phyloP scores from a whole-genome alignment of 345 rosid species.

The Eucalyptus pauciflora region DNA sequence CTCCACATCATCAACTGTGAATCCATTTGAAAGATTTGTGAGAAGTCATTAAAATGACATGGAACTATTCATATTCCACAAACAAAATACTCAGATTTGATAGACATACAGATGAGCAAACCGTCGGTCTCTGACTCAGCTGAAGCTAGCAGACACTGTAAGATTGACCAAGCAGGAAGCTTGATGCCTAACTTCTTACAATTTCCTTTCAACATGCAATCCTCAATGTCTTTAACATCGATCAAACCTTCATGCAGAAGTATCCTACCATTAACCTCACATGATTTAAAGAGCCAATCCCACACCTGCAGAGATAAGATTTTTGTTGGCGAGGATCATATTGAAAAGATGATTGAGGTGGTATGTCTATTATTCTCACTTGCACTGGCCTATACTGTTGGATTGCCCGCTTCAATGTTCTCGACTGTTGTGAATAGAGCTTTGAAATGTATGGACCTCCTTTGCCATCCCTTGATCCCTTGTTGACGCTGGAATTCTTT shows the following conservation, averaged over 20 bases:
- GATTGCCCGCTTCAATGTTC: constrained; percentile 45
- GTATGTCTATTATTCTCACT: constrained; percentile 13
- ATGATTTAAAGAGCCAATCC: constrained; percentile 88
- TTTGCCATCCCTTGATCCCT: constrained; percentile 22
- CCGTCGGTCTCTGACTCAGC: constrained; percentile 59
- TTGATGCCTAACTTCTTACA: constrained; percentile 43
- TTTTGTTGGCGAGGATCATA: neutral
- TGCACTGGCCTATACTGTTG: constrained; percentile 59
- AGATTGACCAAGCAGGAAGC: constrained; percentile 65
- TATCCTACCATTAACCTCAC: constrained; percentile 66
- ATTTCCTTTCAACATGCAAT: constrained; percentile 44
- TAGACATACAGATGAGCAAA: constrained; percentile 50
- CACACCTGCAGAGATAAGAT: constrained; percentile 38
- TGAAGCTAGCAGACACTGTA: constrained; percentile 61
- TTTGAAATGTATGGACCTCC: constrained; percentile 24
- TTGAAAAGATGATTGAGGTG: neutral
- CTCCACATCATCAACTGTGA: constrained; percentile 53
- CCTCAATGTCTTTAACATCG: constrained; percentile 52
- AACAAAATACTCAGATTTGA: neutral
- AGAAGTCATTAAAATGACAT: neutral
- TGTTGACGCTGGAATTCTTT: constrained; percentile 10
- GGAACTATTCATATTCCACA: neutral
- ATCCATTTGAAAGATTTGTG: neutral
- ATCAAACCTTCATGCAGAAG: constrained; percentile 52
- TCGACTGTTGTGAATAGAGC: constrained; percentile 39